Evolutionary conservation across 2,329 filamentous ascomycete species (phyloP).

Genomic region (Xylaria digitata): DNA sequence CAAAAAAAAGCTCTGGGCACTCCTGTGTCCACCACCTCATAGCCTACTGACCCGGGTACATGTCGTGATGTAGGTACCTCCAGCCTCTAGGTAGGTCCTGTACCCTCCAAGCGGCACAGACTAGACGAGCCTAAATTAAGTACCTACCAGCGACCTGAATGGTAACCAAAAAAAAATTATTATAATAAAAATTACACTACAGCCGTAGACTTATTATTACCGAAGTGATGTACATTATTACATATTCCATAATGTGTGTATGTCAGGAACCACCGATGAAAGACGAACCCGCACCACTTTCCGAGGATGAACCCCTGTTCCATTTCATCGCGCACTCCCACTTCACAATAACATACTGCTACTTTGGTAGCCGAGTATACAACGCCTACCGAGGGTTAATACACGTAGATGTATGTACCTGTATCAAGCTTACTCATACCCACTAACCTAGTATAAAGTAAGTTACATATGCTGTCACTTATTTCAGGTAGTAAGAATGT

Average conservation of each 20-base stretch:
- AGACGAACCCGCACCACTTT: not conserved
- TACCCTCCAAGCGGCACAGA: constrained; percentile 18
- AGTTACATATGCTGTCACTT: not conserved
- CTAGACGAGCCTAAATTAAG: constrained; percentile 13
- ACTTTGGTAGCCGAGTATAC: too few relatives aligned
- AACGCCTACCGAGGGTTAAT: not conserved
- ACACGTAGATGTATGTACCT: not conserved
- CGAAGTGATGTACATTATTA: not conserved
- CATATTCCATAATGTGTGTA: not conserved
- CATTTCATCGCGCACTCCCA: not conserved
- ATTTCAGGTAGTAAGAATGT: not conserved
- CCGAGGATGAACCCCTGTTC: constrained; percentile 11
- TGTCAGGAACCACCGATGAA: constrained; percentile 6
- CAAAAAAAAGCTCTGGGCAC: not conserved
- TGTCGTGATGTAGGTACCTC: too few relatives aligned
- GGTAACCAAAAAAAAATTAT: too few relatives aligned
- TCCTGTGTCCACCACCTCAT: not conserved
- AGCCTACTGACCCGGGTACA: not conserved
- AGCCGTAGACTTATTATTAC: too few relatives aligned
- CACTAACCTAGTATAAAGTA: not conserved
- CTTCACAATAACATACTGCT: too few relatives aligned
- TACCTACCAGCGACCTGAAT: too few relatives aligned
- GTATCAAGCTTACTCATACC: not conserved
- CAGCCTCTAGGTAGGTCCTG: too few relatives aligned
- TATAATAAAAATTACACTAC: too few relatives aligned